Evolutionary conservation across 1,284 basidiomycete species (phyloP), one percentile per base, ranked within the genome.

Genomic region (Athelia psychrophila): DNA sequence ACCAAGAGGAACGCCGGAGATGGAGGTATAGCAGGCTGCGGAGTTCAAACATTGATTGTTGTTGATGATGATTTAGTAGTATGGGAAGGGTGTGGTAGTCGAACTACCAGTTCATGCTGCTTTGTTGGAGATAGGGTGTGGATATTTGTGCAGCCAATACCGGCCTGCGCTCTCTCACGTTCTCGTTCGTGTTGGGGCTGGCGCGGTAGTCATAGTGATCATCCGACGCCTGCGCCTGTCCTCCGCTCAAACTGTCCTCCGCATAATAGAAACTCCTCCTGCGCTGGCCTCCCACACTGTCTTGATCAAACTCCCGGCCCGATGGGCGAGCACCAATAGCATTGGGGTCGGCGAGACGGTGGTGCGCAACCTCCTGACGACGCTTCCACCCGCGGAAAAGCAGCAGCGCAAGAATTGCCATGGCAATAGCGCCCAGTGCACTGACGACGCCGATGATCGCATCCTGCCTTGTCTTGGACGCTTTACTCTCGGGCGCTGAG

Each of bases 381-480:
- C 81, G 75, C 67, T 84, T 81, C 63, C 80, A 69, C 6, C 80
- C 79, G 50, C 83, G 77, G 57, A 79, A 81, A 22, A 79, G 71
- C 51, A 91, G 81, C 71, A 83, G 86, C 13, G 70, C 76, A 27
- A 89, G 75, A 24, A 89, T 80, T 27, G 86, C 61, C 19, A 90
- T 59, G 0, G 87, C 84, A 54, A 91, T 78, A 4, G 77, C 85
- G 25, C 88, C 89, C 16, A 92, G 77, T 2, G 86, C 83, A 32
- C 76, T 81, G 56, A 90, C 86, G 9, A 92, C 87, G 30, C 89
- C 90, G 53, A 92, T 90, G 62, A 92, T 90, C 6, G 86, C 87
- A 57, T 91, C 81, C 62, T 85, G 79, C 6, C 89, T 74, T 15
- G 78, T 72, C 44, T 71, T 71, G 8, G 38, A 42, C 27, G 27